A percentile compares a stretch with the other conserved stretches of the same genome.
These are phyloP conservation scores for fission yeast (Schizosaccharomyces pombe) DNA, from an alignment of 805 yeast genomes.

Conservation along the genomic window DNA sequence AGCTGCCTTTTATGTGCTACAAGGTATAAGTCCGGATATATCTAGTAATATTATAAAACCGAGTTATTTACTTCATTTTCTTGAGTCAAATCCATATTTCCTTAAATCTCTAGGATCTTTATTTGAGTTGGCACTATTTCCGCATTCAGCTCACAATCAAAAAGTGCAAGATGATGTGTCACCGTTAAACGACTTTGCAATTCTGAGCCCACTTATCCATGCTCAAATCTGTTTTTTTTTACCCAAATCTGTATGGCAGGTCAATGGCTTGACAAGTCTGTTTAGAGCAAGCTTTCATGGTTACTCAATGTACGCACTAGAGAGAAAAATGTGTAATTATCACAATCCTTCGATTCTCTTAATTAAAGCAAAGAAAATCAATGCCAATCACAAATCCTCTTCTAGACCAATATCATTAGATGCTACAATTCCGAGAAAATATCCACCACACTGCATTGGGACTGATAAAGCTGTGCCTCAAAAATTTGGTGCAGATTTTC, in stretches of 20 bases:
- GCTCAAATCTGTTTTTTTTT: background rate
- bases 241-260: background rate
- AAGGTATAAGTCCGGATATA: background rate
- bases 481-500: background rate
- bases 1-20: background rate
- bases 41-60: background rate
- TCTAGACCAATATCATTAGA: background rate
- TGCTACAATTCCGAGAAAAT: background rate
- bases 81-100: background rate
- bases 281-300: background rate
- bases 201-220: background rate
- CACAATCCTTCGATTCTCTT: background rate
- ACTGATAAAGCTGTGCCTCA: too few species aligned
- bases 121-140: background rate
- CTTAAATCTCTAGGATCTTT: background rate
- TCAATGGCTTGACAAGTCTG: background rate
- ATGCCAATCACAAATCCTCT: background rate
- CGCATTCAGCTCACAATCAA: background rate
- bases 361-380: background rate
- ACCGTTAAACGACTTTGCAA: background rate
- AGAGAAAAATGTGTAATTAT: background rate
- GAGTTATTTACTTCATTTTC: background rate
- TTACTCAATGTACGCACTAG: background rate
- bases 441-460: too few species aligned
- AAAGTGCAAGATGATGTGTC: background rate